These are phyloP conservation scores for Neurospora discreta DNA, from an alignment of 495 filamentous ascomycete species.

Conservation along the genomic window DNA sequence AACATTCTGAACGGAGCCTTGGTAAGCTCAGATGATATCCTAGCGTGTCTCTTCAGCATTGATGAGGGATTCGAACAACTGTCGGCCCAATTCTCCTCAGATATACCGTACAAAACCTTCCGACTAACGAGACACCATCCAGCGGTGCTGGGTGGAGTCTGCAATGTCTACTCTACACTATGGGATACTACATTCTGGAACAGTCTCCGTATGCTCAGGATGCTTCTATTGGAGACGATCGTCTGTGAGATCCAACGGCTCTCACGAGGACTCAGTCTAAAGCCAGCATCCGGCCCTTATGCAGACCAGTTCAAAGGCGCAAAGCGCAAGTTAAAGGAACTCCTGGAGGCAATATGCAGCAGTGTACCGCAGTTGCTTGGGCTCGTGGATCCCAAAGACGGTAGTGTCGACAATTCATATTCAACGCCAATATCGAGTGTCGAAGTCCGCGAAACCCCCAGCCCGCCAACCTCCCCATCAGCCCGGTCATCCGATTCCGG, in stretches of 20 bases:
- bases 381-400: conserved; percentile 18
- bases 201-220: conserved; percentile 42
- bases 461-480: conserved; percentile 18
- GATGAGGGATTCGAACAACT: conserved; percentile 41
- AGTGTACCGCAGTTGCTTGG: conserved; percentile 37
- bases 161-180: conserved; percentile 43
- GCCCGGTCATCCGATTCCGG: conserved; percentile 12
- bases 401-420: conserved; percentile 9
- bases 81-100: conserved; percentile 28
- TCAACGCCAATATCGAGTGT: conserved; percentile 20
- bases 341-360: conserved; percentile 33
- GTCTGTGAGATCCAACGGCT: conserved; percentile 19
- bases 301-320: conserved; percentile 18
- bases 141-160: conserved; percentile 36
- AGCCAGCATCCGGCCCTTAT: conserved; percentile 7
- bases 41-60: conserved; percentile 36
- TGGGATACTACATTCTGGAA: conserved; percentile 47
- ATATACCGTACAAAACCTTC: conserved; percentile 23
- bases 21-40: conserved; percentile 31
- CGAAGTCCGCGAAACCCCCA: conserved; percentile 20
- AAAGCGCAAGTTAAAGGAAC: conserved; percentile 18
- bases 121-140: conserved; percentile 24
- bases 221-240: conserved; percentile 48
- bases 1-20: conserved; percentile 23
- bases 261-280: conserved; percentile 4